A percentile compares a stretch with the other conserved stretches of the same genome.
Conservation (phyloP, 495 filamentous ascomycete genomes). For the Hypoxylon cercidicola region DNA sequence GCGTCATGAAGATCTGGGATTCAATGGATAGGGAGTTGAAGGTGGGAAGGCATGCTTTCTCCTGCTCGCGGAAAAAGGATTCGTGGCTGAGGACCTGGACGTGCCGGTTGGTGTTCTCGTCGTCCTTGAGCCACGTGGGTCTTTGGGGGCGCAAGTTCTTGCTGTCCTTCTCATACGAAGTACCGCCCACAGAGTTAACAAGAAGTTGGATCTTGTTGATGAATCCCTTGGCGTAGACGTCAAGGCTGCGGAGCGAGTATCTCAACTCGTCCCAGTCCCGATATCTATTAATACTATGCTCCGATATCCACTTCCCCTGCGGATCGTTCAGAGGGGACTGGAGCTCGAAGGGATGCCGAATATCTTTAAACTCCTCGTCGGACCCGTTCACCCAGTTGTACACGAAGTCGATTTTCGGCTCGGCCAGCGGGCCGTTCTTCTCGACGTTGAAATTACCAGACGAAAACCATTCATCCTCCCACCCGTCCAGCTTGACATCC, state of each 20-base stretch:
- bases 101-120: slow-evolving; percentile 40
- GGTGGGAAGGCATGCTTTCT: slow-evolving; percentile 52
- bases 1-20: slow-evolving; percentile 53
- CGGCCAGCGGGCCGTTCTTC: slow-evolving; percentile 41
- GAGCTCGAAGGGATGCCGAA: slow-evolving; percentile 50
- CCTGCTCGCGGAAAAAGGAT: slow-evolving; percentile 55
- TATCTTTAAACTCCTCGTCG: slow-evolving; percentile 48
- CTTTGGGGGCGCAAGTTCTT: slow-evolving; percentile 45
- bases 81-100: slow-evolving; percentile 55
- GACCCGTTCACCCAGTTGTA: slow-evolving; percentile 60
- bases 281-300: slow-evolving; percentile 55
- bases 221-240: slow-evolving; percentile 52
- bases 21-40: slow-evolving; percentile 58
- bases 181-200: slow-evolving; percentile 49
- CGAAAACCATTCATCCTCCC: slow-evolving; percentile 57
- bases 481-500: slow-evolving; percentile 49
- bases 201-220: slow-evolving; percentile 56
- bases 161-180: slow-evolving; percentile 33
- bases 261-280: slow-evolving; percentile 58
- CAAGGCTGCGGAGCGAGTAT: slow-evolving; percentile 55
- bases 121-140: slow-evolving; percentile 51
- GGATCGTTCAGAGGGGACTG: slow-evolving; percentile 54
- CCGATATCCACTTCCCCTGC: slow-evolving; percentile 52
- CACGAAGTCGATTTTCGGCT: slow-evolving; percentile 58
- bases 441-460: slow-evolving; percentile 44